Base-by-base conservation (phyloP, 1,284 basidiomycete species). In the Microstroma glucosiphilum region DNA sequence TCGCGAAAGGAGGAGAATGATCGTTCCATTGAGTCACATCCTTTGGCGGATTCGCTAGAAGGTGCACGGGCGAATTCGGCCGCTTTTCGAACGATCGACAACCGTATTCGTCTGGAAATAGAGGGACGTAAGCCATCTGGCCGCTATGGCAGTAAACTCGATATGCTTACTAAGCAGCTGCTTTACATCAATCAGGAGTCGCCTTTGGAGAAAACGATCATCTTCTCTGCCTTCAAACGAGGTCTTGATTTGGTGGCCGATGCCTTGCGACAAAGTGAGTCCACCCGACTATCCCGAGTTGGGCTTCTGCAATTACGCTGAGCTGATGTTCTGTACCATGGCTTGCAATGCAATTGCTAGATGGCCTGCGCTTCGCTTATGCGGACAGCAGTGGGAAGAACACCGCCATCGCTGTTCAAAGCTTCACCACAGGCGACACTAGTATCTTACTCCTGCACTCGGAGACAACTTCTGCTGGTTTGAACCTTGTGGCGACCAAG, bases 161-260 rank as follows among this genome's bases (percentile, higher is more conserved):
- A 77, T 46, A 64, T 73, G 15, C 65, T 78, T 17, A 56, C 62
- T 54, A 69, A 70, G 53, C 75, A 77, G 54, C 30, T 66, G 1
- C 51, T 61, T 1, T 42, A 61, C 21, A 64, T 77, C 21, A 55
- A 64, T 26, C 65, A 63, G 6, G 30, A 40, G 11, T 15, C 37
- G 21, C 61, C 58, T 11, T 70, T 70, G 23, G 69, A 72, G 40
- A 78, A 78, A 60, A 69, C 72, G 54, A 57, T 78, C 23, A 67
- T 78, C 57, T 78, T 78, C 60, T 72, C 71, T 17, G 69, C 73
- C 8, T 78, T 78, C 51, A 58, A 63, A n/a, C 63, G 70, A n/a
- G 76, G 76, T 4, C 57, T 78, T 21, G 72, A 73, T 49, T 60
- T 76, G 15, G 71, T 78, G 1, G 68, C 68, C 2, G 68, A 76